Evolutionary conservation across 352 stramenopile species (phyloP), one percentile per base, ranked within the genome.

Genomic region (Globisporangium nunn): DNA sequence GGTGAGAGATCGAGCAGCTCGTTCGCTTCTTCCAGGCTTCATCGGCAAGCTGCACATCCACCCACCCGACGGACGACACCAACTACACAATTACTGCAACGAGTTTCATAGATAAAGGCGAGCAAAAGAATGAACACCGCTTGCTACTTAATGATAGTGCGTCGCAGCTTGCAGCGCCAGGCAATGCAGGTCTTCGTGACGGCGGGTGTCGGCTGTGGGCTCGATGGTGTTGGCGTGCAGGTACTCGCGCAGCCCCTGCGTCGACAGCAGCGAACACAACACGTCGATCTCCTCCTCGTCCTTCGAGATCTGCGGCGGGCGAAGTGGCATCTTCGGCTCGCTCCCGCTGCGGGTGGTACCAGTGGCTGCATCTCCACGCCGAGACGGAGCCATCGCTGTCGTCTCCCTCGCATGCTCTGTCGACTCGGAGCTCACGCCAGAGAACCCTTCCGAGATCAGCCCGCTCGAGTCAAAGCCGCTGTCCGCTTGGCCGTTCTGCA

Each of bases 251-350:
- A 93, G 58, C 14, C 77, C 83, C 6, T 78, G 66, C 1, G 80
- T 85, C n/a, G 83, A 93, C 59, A 93, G 63, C 23, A 93, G 60
- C 50, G 83, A 93, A 66, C 83, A 93, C 50, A 93, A 59, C 49
- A 88, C 83, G 58, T 93, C 78, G 29, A 93, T 64, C 17, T 81
- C 71, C 48, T 74, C 63, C 46, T 82, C 68, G 37, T 59, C 67
- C 44, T 71, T 63, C 37, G 52, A 66, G 28, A 59, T 43, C 37
- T 43, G 47, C 28, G 58, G 43, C 18, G 40, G 11, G 11, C 23
- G 23, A 23, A 5, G 28, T 0, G 7, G 40, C 8, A 40, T 50
- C 6, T 54, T 62, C 14, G 28, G 59, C 48, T 28, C 64, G 53
- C 45, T 67, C 50, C 6, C 49, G 47, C n/a, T 44, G 5, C 39